Evolutionary conservation across 2,329 filamentous ascomycete species (phyloP).

Genomic region (Nemania sp.): DNA sequence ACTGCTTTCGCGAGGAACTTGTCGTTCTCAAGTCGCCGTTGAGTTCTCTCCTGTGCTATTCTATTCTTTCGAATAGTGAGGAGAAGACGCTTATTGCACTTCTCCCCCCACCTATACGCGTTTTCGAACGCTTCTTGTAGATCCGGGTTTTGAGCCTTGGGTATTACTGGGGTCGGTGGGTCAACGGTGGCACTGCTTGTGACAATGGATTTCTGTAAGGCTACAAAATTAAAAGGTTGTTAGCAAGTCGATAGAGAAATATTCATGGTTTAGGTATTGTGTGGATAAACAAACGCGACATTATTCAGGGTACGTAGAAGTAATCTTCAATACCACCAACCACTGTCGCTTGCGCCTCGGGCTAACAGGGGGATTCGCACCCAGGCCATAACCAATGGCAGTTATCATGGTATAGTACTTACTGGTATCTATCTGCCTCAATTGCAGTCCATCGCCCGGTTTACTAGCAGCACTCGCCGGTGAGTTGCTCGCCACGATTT

Average conservation of each 20-base stretch:
- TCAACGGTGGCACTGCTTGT: background rate
- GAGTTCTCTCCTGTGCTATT: slow-evolving; percentile 13
- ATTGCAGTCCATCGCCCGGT: slow-evolving; percentile 11
- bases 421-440: slow-evolving; percentile 39
- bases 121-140: slow-evolving; percentile 43
- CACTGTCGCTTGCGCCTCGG: background rate
- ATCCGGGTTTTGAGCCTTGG: slow-evolving; percentile 44
- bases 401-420: slow-evolving; percentile 23
- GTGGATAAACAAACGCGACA: background rate
- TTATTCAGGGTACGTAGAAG: background rate
- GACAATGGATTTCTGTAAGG: slow-evolving; percentile 24
- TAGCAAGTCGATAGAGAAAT: slow-evolving; percentile 16
- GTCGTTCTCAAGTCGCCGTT: slow-evolving; percentile 20
- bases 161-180: slow-evolving; percentile 19
- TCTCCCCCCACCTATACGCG: slow-evolving; percentile 34
- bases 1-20: slow-evolving; percentile 38
- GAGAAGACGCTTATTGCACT: slow-evolving; percentile 25
- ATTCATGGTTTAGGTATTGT: background rate
- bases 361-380: background rate
- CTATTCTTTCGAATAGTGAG: slow-evolving; percentile 25
- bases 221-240: slow-evolving; percentile 21
- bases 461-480: slow-evolving; percentile 13
- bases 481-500: slow-evolving; percentile 22
- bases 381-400: background rate
- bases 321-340: background rate